Evolutionary conservation across 495 filamentous ascomycete genomes (phyloP).

Genomic region (Usnea hakonensis): DNA sequence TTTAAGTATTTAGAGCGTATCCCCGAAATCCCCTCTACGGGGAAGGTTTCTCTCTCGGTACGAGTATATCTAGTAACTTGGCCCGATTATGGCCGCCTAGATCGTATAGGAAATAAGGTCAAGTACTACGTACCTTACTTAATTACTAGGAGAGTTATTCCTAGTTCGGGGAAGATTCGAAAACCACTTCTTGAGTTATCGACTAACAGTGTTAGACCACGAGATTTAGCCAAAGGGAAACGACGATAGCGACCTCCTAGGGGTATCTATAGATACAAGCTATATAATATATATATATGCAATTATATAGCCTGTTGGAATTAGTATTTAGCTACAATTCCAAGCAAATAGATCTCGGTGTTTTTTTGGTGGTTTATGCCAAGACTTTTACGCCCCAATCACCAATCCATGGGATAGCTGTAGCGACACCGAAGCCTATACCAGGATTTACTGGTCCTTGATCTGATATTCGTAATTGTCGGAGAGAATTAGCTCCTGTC

Average conservation of each 20-base stretch:
- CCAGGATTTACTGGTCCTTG: background rate
- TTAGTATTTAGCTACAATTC: no score
- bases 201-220: no score
- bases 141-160: background rate
- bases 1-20: no score
- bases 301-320: background rate
- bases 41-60: no score
- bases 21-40: no score
- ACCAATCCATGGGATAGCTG: no score
- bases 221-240: no score
- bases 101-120: background rate
- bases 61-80: background rate
- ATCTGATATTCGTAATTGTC: conserved; percentile 1
- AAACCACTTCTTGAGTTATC: background rate
- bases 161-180: background rate
- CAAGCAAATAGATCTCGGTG: no score
- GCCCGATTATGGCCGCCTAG: background rate
- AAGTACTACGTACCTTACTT: background rate
- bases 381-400: no score
- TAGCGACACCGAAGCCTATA: background rate
- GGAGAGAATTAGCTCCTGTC: conserved; percentile 9
- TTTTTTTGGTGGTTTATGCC: no score
- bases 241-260: no score
- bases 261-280: no score
- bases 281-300: background rate